Conservation (phyloP, 1,284 basidiomycete species). For the Naganishia albida region DNA sequence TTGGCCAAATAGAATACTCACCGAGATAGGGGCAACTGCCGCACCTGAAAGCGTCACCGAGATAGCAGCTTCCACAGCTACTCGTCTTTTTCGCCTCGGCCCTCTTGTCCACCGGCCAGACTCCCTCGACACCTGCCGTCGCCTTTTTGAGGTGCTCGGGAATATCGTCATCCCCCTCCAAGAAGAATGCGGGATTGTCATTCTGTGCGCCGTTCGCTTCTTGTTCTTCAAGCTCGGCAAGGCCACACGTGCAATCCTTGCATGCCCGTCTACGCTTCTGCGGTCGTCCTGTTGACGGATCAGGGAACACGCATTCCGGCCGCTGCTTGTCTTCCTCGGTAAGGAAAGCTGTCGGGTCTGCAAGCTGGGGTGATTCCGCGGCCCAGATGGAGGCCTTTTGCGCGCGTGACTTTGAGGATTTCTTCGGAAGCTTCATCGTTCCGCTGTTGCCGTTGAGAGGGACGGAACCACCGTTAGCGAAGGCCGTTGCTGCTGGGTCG, state of each 20-base stretch:
- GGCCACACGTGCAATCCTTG: slow-evolving; percentile 89
- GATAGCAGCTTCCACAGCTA: slow-evolving; percentile 96
- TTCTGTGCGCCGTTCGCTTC: slow-evolving; percentile 57
- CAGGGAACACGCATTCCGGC: slow-evolving; percentile 54
- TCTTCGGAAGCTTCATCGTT: slow-evolving; percentile 46
- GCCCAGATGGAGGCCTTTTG: slow-evolving; percentile 54
- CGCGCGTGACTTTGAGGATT: slow-evolving; percentile 42
- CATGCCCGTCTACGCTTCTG: slow-evolving; percentile 64
- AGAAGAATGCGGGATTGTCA: slow-evolving; percentile 44
- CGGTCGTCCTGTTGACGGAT: slow-evolving; percentile 47
- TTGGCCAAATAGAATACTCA: slow-evolving; percentile 55
- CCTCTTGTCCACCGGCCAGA: slow-evolving; percentile 60
- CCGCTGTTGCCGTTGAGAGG: slow-evolving; percentile 28
- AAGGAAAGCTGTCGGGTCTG: slow-evolving; percentile 57
- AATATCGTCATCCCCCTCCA: slow-evolving; percentile 54
- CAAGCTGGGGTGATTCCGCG: slow-evolving; percentile 45
- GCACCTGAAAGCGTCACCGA: slow-evolving; percentile 97
- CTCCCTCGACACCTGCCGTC: slow-evolving; percentile 47
- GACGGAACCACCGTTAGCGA: slow-evolving; percentile 20
- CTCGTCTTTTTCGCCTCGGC: slow-evolving; percentile 72
- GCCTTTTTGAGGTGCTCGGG: slow-evolving; percentile 46
- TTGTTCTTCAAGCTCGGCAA: slow-evolving; percentile 86
- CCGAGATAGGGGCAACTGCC: slow-evolving; percentile 93
- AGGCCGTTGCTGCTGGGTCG: slow-evolving; percentile 21
- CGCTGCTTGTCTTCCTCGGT: slow-evolving; percentile 57